Evolutionary conservation across 2,329 filamentous ascomycete genomes (phyloP), one percentile per base, ranked within the genome.

Genomic region (Claviceps sp.): DNA sequence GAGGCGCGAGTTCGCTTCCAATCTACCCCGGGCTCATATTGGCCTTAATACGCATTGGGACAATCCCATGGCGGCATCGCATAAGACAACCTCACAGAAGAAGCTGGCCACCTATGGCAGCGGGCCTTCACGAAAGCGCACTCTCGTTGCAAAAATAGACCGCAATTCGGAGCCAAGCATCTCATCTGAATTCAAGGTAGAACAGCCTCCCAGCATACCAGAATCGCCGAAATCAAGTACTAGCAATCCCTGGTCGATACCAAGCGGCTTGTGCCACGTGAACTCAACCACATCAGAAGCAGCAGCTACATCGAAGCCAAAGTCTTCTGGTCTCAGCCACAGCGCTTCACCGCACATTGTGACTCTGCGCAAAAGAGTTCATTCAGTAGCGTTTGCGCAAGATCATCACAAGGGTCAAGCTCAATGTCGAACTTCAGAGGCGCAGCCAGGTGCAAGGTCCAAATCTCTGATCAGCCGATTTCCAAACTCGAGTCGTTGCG

Each of bases 361-460:
- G 1, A 22, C 42, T 37, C 7, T 30, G 42, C 50, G 48, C 34
- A 55, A 55, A 45, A 38, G 53, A 44, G 50, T 50, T 40, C 44
- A 50, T 50, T 37, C 47, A 7, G n/a, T 37, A 34, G 50, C 53
- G 3, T 55, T 55, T 11, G 20, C 50, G 8, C 6, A 37, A 37
- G 41, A 48, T 14, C 42, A 47, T 26, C 18, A 14, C 6, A 45
- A 45, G 9, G 49, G 30, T 18, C 42, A 13, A 43, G 14, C 40
- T 43, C 48, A 44, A 43, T 37, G n/a, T 24, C 48, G 18, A 43
- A 43, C 8, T 18, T 26, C n/a, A 16, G 26, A 50, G 48, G 24
- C 13, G 30, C 18, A 44, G 14, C 20, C 30, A 46, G 20, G 9
- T 20, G 22, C 30, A n/a, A 46, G 9, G 16, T 37, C 49, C 20